phyloP scores from a whole-genome alignment of 176 grass and related monocot genomes.

The Paspalum notatum region DNA sequence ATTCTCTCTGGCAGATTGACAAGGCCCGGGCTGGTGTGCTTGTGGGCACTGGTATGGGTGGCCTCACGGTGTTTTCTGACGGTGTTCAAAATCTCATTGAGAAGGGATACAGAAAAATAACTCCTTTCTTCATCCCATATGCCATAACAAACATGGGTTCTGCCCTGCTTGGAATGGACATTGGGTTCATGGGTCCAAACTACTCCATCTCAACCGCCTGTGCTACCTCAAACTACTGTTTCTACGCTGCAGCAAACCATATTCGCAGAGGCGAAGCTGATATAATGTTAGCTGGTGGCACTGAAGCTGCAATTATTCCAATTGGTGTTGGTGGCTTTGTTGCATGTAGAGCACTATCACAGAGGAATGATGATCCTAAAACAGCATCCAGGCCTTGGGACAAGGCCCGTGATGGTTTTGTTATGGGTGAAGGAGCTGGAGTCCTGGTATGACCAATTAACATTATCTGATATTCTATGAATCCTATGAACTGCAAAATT shows the following conservation, averaged over 20 bases:
- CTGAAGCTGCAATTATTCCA: slow-evolving; percentile 96
- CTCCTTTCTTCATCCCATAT: slow-evolving; percentile 98
- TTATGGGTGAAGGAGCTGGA: slow-evolving; percentile 99
- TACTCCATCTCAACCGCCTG: slow-evolving; percentile 99
- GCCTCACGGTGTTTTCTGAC: slow-evolving; percentile 91
- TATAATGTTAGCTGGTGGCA: slow-evolving; percentile 96
- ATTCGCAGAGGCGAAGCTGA: slow-evolving; percentile 93
- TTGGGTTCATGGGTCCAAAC: slow-evolving; percentile 98
- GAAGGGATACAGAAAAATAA: slow-evolving; percentile 90
- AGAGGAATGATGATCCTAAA: slow-evolving; percentile 97
- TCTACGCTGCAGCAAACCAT: slow-evolving; percentile 95
- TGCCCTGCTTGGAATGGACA: slow-evolving; percentile 90
- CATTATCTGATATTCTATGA: slow-evolving; percentile 17
- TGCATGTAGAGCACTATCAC: slow-evolving; percentile 96
- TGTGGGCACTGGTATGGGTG: slow-evolving; percentile 98
- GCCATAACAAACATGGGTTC: slow-evolving; percentile 98
- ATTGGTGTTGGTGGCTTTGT: slow-evolving; percentile 97
- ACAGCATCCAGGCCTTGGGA: slow-evolving; percentile 99
- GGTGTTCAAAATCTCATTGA: slow-evolving; percentile 95
- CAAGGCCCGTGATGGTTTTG: slow-evolving; percentile 93
- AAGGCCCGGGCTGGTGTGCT: slow-evolving; percentile 88
- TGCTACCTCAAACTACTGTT: slow-evolving; percentile 98
- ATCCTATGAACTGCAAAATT: background rate
- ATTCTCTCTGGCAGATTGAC: slow-evolving; percentile 64
- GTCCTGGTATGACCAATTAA: slow-evolving; percentile 62